Evolutionary conservation across 345 rosid genomes (phyloP), one percentile per base, ranked within the genome.

Genomic region (Aethionema arabicum): DNA sequence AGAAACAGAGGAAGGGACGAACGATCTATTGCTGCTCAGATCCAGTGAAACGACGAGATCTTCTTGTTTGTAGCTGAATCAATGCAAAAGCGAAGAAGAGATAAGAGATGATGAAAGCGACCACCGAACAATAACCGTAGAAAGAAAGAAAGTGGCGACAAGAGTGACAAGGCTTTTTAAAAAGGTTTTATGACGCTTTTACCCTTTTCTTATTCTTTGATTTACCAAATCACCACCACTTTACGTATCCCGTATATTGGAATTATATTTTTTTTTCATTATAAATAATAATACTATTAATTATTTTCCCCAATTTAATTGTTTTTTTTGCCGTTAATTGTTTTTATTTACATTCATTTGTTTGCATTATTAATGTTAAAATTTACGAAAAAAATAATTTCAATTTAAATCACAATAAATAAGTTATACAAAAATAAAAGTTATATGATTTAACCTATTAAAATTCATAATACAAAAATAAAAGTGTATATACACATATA

Each of bases 21-120:
- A 70, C 0, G 15, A 7, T 43, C 0, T 37, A 21, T 32, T 0
- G 57, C 30, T 0, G 57, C 30, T 67, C 79, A 56, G 73, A 66
- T 70, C 65, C 61, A 57, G 57, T 52, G 59, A 56, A 37, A 47
- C 38, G 51, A 60, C 4, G 72, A 50, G 53, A 50, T 29, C 7
- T 51, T 29, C n/a, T n/a, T 32, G 11, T 7, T n/a, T 15, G 5
- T 31, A 32, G 59, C 33, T 55, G 44, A 66, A 70, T 60, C 76
- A 39, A 58, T 49, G 62, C 29, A 45, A 51, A 67, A 58, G 55
- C 64, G 11, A 67, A 61, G 53, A 37, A 65, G 56, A 42, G 56
- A 67, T 72, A 55, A 5, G 11, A n/a, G 65, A 45, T 21, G 61
- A 44, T 42, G 71, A 63, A 71, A 66, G 69, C 40, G 69, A 70